These are phyloP conservation scores for Colletotrichum karsti DNA, from an alignment of 2,329 filamentous ascomycete species.

Conservation along the genomic window DNA sequence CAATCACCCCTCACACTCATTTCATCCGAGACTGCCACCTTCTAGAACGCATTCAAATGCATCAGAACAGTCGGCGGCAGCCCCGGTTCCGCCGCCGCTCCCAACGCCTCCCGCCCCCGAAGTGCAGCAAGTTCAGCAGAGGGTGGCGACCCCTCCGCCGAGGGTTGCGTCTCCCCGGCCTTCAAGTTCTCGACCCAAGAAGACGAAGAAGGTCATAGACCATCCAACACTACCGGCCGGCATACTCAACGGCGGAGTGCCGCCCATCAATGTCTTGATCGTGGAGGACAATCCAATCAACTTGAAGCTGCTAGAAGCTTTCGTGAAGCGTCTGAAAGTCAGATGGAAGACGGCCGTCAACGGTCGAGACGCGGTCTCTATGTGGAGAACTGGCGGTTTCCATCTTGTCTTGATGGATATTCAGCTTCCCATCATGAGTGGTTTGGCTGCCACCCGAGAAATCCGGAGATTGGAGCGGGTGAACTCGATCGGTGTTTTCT, in stretches of 20 bases:
- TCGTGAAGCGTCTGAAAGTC: slow-evolving; percentile 95
- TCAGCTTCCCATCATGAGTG: slow-evolving; percentile 95
- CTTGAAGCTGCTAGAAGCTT: slow-evolving; percentile 88
- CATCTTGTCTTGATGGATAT: slow-evolving; percentile 99
- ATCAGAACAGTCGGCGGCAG: slow-evolving; percentile 58
- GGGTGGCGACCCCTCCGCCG: slow-evolving; percentile 63
- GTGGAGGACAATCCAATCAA: slow-evolving; percentile 99
- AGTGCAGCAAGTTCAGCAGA: slow-evolving; percentile 48
- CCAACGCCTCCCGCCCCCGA: slow-evolving; percentile 64
- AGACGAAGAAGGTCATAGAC: slow-evolving; percentile 60
- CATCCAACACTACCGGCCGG: slow-evolving; percentile 63
- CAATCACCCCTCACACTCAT: slow-evolving; percentile 49
- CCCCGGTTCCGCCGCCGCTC: slow-evolving; percentile 59
- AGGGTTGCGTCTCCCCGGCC: slow-evolving; percentile 58
- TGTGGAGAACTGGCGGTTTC: slow-evolving; percentile 92
- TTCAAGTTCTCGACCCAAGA: slow-evolving; percentile 55
- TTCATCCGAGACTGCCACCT: slow-evolving; percentile 50
- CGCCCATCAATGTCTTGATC: slow-evolving; percentile 96
- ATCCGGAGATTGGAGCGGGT: slow-evolving; percentile 89
- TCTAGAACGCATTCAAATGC: slow-evolving; percentile 68
- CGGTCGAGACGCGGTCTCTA: slow-evolving; percentile 89
- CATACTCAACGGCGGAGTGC: slow-evolving; percentile 82
- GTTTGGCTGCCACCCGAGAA: slow-evolving; percentile 92
- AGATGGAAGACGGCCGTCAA: slow-evolving; percentile 98
- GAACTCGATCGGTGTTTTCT: slow-evolving; percentile 93